A percentile compares a stretch with the other conserved stretches of the same genome.
phyloP scores from a whole-genome alignment of 2,329 filamentous ascomycete species.

The Fusarium guadeloupense region DNA sequence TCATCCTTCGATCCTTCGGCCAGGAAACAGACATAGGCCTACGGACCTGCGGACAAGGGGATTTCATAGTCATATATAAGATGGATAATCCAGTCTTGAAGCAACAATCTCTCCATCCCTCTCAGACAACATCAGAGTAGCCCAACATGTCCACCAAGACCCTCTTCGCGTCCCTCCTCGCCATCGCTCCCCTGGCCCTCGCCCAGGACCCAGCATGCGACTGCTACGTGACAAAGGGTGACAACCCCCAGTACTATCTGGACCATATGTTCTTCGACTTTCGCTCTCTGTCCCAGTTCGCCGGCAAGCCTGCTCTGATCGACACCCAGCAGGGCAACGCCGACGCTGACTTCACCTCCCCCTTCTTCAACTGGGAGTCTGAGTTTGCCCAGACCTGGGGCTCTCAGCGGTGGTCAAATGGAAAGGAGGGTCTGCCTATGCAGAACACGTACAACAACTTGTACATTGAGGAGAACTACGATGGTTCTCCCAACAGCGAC shows the following conservation, averaged over 20 bases:
- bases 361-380: conserved; percentile 47
- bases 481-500: conserved; percentile 41
- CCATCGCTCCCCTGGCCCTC: conserved; percentile 29
- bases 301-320: conserved; percentile 46
- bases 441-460: conserved; percentile 53
- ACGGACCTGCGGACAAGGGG: not conserved
- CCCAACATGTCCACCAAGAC: conserved; percentile 36
- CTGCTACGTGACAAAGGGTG: conserved; percentile 44
- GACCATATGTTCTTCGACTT: conserved; percentile 46
- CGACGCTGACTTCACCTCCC: conserved; percentile 47
- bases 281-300: conserved; percentile 42
- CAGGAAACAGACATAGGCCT: not conserved
- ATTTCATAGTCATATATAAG: conserved; percentile 2
- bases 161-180: conserved; percentile 37
- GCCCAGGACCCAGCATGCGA: conserved; percentile 42
- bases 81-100: not conserved
- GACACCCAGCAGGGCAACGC: conserved; percentile 42
- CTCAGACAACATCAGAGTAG: not conserved
- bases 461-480: conserved; percentile 56
- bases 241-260: conserved; percentile 39
- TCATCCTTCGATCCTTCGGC: not conserved
- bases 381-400: conserved; percentile 50
- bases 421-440: conserved; percentile 47
- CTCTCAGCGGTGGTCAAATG: conserved; percentile 52
- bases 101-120: not conserved